These are phyloP conservation scores for Teratosphaeria epicoccoides DNA, from an alignment of 2,329 filamentous ascomycete genomes.

Conservation along the genomic window DNA sequence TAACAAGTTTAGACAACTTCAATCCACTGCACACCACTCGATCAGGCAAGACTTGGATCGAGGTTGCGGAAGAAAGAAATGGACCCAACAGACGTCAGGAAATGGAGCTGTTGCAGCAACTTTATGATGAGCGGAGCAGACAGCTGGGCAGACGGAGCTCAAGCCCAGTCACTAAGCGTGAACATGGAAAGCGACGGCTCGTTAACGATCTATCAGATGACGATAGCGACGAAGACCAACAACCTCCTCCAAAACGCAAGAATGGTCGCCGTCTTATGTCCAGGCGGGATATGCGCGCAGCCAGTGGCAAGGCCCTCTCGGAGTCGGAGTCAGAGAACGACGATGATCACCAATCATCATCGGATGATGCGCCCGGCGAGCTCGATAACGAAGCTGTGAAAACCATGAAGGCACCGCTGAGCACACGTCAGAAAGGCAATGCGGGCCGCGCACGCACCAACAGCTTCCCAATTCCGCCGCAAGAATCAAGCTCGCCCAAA, in stretches of 20 bases:
- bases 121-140: conserved; percentile 48
- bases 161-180: conserved; percentile 26
- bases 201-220: conserved; percentile 10
- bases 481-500: conserved; percentile 11
- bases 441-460: conserved; percentile 18
- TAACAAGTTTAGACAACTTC: conserved; percentile 45
- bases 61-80: conserved; percentile 70
- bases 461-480: conserved; percentile 16
- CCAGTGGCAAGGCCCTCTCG: conserved; percentile 19
- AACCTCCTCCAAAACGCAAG: conserved; percentile 17
- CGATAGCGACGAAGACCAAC: conserved; percentile 10
- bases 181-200: conserved; percentile 16
- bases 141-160: conserved; percentile 20
- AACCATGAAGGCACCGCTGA: conserved; percentile 19
- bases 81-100: conserved; percentile 89
- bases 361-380: conserved; percentile 1
- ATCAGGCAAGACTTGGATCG: conserved; percentile 71
- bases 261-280: conserved; percentile 26
- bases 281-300: conserved; percentile 25
- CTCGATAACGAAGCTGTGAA: background rate
- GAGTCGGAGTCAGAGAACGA: conserved; percentile 11
- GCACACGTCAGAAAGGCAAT: conserved; percentile 14
- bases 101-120: conserved; percentile 64
- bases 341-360: background rate
- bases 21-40: conserved; percentile 67